Conservation (phyloP, 1,284 basidiomycete species). For the Moniliophthora roreri region DNA sequence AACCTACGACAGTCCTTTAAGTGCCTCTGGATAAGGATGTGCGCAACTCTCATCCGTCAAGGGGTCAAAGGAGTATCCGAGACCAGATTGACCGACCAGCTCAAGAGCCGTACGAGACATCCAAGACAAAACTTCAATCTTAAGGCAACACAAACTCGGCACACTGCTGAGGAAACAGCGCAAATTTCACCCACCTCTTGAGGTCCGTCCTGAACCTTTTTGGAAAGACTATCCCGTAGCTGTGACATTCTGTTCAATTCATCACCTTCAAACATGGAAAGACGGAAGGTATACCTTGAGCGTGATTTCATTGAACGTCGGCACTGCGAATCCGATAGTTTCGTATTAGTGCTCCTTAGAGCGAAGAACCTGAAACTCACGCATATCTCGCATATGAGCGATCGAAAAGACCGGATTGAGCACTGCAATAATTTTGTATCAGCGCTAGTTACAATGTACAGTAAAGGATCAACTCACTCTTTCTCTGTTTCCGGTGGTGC, state of each 20-base stretch:
- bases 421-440: no score
- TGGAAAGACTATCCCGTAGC: background rate
- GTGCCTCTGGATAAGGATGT: constrained; percentile 28
- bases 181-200: background rate
- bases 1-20: constrained; percentile 28
- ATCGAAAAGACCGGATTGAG: constrained; percentile 14
- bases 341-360: background rate
- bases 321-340: constrained; percentile 5
- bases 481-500: constrained; percentile 13
- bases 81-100: constrained; percentile 28
- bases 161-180: background rate
- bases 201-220: background rate
- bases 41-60: constrained; percentile 24
- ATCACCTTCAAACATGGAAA: background rate
- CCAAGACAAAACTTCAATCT: constrained; percentile 15
- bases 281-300: background rate
- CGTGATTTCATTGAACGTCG: constrained; percentile 10
- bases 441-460: no score
- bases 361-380: constrained; percentile 5
- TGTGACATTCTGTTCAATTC: background rate
- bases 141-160: no score
- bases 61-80: constrained; percentile 42
- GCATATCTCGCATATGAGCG: constrained; percentile 14
- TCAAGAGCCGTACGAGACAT: constrained; percentile 23
- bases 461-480: no score